Evolutionary conservation across 2,329 filamentous ascomycete species (phyloP), one percentile per base, ranked within the genome.

Genomic region (Hypomyces rosellus): DNA sequence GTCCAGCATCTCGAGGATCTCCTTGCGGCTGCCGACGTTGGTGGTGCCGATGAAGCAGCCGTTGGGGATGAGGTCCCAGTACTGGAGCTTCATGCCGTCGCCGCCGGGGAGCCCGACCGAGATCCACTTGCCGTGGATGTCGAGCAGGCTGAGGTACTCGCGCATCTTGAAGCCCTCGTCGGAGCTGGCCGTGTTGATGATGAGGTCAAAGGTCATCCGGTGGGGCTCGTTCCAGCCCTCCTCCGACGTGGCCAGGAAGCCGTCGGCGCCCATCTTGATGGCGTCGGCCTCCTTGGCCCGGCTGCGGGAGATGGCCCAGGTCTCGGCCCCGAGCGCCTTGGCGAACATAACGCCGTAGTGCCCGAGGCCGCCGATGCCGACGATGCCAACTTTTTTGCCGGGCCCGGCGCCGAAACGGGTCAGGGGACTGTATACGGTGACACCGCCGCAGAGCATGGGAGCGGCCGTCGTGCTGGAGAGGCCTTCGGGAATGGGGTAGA

Each of bases 391-490:
- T 72, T 88, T 89, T 74, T 88, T 89, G 55, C 89, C 88, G 1
- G 86, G 86, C 0, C 86, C 86, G 53, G 79, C 78, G 18, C 86
- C 86, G 62, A 90, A 84, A 45, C 88, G 80, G 56, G 88, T 84
- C 13, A 95, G 76, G 1, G 89, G 89, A 53, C 81, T 86, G 72
- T 84, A 95, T 52, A 83, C 82, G 3, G 89, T 95, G 57, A 95
- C 76, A 55, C 89, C 89, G 38, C 88, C 89, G 68, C 89, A 95
- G 58, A 93, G 77, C 86, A 91, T 89, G 9, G 86, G 87, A 2
- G 88, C 89, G 1, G 84, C 87, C 46, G 84, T 69, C 49, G 71
- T 67, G 57, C 75, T 79, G 9, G 74, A 61, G 42, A 95, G 77
- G 47, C 75, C 80, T 33, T 90, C 87, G 34, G 89, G 89, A 56